Conservation (phyloP, 768 basidiomycete genomes). For the Dioszegia aurantiaca region DNA sequence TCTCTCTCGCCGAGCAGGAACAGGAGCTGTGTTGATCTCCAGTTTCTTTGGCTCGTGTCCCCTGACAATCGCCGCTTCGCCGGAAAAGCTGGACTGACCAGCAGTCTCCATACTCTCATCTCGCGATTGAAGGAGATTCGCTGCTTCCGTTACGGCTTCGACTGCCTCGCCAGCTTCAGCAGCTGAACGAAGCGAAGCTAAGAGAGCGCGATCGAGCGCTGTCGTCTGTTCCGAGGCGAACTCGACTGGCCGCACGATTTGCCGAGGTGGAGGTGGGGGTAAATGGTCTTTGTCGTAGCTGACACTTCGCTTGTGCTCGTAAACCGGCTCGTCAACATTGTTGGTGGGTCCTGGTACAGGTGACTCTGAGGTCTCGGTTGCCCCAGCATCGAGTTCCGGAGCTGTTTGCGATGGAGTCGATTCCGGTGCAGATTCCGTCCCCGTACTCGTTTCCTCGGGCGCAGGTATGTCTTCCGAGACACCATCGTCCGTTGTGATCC, state of each 20-base stretch:
- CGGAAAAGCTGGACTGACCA: conserved; percentile 24
- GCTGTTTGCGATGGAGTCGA: background rate
- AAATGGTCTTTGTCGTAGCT: background rate
- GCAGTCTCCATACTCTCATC: conserved; percentile 21
- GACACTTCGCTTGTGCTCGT: no score
- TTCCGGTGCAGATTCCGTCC: conserved; percentile 4
- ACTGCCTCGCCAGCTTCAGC: conserved; percentile 2
- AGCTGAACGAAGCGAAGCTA: conserved; percentile 8
- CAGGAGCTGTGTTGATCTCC: background rate
- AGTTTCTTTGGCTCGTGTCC: conserved; percentile 1
- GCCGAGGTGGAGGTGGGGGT: conserved; percentile 7
- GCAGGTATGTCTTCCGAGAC: background rate
- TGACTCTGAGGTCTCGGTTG: background rate
- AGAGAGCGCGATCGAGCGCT: conserved; percentile 1
- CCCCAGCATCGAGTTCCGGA: background rate
- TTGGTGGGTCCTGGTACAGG: no score
- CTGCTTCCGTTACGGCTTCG: conserved; percentile 11
- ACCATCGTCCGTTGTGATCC: conserved; percentile 30
- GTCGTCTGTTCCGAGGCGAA: background rate
- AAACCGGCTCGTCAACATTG: no score
- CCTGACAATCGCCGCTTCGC: conserved; percentile 39
- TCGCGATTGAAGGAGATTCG: background rate
- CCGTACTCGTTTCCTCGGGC: no score
- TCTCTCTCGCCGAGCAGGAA: conserved; percentile 1
- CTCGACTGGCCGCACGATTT: conserved; percentile 8